Evolutionary conservation across 208 protist species (phyloP).

Genomic region (Sergeia podlipaevii): DNA sequence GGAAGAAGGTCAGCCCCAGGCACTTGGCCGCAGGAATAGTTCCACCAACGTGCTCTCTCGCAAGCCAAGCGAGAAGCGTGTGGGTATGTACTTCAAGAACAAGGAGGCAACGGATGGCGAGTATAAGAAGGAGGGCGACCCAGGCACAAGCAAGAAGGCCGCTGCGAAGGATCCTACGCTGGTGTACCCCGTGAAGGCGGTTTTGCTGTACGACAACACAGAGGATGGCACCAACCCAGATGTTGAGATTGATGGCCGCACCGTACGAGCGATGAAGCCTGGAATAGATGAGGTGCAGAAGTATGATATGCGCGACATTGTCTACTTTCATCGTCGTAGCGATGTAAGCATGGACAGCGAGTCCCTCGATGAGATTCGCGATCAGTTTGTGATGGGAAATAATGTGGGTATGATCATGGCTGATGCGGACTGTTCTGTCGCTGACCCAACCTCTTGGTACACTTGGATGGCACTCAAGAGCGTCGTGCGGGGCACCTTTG

Average conservation of each 20-base stretch:
- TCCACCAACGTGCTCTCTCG: constrained; percentile 25
- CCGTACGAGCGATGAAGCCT: constrained; percentile 38
- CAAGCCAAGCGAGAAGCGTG: constrained; percentile 59
- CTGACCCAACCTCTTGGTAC: constrained; percentile 50
- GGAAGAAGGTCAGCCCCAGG: constrained; percentile 26
- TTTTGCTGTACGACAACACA: constrained; percentile 44
- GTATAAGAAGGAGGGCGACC: constrained; percentile 74
- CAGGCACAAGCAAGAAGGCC: constrained; percentile 26
- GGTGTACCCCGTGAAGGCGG: constrained; percentile 42
- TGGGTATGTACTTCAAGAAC: constrained; percentile 86
- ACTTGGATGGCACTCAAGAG: constrained; percentile 52
- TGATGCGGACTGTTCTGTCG: constrained; percentile 38
- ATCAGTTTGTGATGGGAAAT: constrained; percentile 51
- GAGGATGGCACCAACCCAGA: constrained; percentile 4
- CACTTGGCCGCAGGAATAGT: constrained; percentile 39
- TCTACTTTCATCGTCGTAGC: constrained; percentile 21
- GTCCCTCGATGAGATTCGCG: constrained; percentile 51
- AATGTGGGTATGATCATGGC: constrained; percentile 69
- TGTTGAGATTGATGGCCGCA: constrained; percentile 52
- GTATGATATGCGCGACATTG: constrained; percentile 66
- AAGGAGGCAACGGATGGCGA: constrained; percentile 34
- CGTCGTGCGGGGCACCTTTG: constrained; percentile 52
- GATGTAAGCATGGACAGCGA: constrained; percentile 44
- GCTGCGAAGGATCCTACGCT: constrained; percentile 30
- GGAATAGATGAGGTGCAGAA: constrained; percentile 53